phyloP scores from a whole-genome alignment of 2,329 filamentous ascomycete species.

The Xylaria arbuscula region DNA sequence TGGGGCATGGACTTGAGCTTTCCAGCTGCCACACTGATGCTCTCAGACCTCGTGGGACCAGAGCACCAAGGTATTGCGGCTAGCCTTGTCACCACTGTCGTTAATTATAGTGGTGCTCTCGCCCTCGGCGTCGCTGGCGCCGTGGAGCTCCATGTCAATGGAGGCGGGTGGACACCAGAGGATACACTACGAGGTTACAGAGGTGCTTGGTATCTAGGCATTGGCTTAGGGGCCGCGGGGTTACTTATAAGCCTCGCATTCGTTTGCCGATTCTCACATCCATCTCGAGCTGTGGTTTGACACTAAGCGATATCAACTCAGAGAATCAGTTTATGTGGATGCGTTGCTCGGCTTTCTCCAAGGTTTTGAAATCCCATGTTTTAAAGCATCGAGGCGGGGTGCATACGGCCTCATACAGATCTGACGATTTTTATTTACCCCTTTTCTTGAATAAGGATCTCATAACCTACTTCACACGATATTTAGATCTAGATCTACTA shows the following conservation, averaged over 20 bases:
- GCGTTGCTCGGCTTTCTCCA: not conserved
- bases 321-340: not conserved
- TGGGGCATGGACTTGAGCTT: conserved; percentile 68
- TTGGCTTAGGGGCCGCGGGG: conserved; percentile 44
- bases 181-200: conserved; percentile 45
- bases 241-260: conserved; percentile 44
- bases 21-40: conserved; percentile 63
- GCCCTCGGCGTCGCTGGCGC: conserved; percentile 67
- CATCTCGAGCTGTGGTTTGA: conserved; percentile 19
- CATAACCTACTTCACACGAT: not conserved
- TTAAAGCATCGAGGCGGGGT: not conserved
- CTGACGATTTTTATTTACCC: not conserved
- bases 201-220: conserved; percentile 47
- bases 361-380: not conserved
- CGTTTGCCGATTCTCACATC: conserved; percentile 43
- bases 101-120: conserved; percentile 68
- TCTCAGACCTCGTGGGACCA: conserved; percentile 55
- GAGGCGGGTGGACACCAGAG: conserved; percentile 36
- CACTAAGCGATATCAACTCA: not conserved
- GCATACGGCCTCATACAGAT: not conserved
- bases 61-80: conserved; percentile 53
- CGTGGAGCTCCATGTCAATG: conserved; percentile 43
- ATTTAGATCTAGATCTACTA: not conserved
- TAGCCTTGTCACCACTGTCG: conserved; percentile 64
- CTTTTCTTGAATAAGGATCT: not conserved